Evolutionary conservation across 208 protist species (phyloP), one percentile per base, ranked within the genome.

Genomic region (Phytomonas francai): DNA sequence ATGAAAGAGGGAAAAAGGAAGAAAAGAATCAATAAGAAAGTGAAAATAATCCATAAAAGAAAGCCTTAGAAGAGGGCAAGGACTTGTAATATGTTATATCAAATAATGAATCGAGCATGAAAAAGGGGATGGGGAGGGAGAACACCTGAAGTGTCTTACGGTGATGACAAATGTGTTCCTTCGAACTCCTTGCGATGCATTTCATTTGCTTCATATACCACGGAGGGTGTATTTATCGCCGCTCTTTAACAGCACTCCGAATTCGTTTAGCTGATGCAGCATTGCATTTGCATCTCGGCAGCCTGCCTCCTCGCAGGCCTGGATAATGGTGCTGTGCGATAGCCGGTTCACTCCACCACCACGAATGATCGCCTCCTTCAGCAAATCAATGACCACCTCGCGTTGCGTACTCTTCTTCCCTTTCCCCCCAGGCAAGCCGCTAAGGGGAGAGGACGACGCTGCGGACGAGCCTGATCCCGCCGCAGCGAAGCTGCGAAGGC

Each of bases 231-330:
- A 95, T 65, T 80, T 85, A 34, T 78, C 87, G 9, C 74, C 74
- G 0, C 78, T 71, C 27, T 89, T 78, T 6, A 95, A 76, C 30
- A 95, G 81, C 27, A 88, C 65, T 22, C 89, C 89, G 34, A 84
- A 86, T 67, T 92, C 89, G 67, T 87, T 95, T 30, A 95, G 76
- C 68, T 95, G 89, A 29, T 86, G 78, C 68, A 95, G 61, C 84
- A 91, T 92, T 31, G 83, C 76, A 27, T 64, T 49, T 3, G 86
- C 76, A 70, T 89, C 88, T 31, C 79, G 78, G 72, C 89, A 92
- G 25, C 89, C 89, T 4, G 78, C 89, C 5, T 77, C 67, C 68
- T 92, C 87, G 74, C 89, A 95, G 32, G 77, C 81, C 28, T 68
- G 66, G 14, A 95, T 39, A n/a, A 95, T 76, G 19, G 72, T 66